phyloP scores from a whole-genome alignment of 176 grass and related monocot genomes.

The barley (Hordeum vulgare) region DNA sequence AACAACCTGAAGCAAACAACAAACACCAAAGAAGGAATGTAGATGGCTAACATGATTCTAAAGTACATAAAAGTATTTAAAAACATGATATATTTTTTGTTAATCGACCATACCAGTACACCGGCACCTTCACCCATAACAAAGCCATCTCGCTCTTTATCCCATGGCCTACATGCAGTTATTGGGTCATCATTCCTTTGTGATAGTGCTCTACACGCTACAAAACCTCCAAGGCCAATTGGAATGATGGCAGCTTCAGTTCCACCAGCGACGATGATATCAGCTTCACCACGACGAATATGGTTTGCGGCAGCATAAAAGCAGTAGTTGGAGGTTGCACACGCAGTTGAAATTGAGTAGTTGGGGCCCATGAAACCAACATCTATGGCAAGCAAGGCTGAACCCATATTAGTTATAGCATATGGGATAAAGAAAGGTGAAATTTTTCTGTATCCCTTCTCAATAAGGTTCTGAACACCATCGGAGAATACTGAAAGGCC shows the following conservation, averaged over 20 bases:
- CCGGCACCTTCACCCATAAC: slow-evolving; percentile 82
- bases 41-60: not conserved
- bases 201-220: slow-evolving; percentile 63
- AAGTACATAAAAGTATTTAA: not conserved
- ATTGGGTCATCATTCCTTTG: slow-evolving; percentile 52
- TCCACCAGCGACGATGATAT: slow-evolving; percentile 57
- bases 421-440: slow-evolving; percentile 65
- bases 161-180: slow-evolving; percentile 67
- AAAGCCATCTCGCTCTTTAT: slow-evolving; percentile 60
- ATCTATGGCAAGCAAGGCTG: slow-evolving; percentile 59
- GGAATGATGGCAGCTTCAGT: slow-evolving; percentile 62
- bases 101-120: slow-evolving; percentile 40
- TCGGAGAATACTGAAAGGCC: slow-evolving; percentile 49
- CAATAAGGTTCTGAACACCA: slow-evolving; percentile 48
- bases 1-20: not conserved
- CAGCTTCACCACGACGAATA: slow-evolving; percentile 58
- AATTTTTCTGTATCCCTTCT: slow-evolving; percentile 57
- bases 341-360: slow-evolving; percentile 71
- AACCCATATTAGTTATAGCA: slow-evolving; percentile 61
- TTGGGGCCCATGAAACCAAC: slow-evolving; percentile 63
- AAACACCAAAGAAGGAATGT: not conserved
- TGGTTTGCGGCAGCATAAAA: slow-evolving; percentile 69
- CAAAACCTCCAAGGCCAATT: slow-evolving; percentile 61
- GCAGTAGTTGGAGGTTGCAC: slow-evolving; percentile 61
- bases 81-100: not conserved